A percentile compares a stretch with the other conserved stretches of the same genome.
Conservation (phyloP, 2,329 filamentous ascomycete species). For the Grosmannia clavigera region DNA sequence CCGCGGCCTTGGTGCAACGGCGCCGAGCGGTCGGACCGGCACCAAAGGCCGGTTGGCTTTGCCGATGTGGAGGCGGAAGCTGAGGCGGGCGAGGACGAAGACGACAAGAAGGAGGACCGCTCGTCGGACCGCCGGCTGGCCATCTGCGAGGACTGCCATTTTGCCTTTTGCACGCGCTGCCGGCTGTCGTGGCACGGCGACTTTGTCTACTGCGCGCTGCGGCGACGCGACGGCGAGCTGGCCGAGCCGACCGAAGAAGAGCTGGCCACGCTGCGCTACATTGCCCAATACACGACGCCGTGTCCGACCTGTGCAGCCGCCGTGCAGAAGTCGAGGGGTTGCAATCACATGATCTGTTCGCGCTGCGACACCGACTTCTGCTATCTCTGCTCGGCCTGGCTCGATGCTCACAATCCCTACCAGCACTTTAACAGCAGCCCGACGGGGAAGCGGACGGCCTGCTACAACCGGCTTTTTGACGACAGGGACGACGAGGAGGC, state of each 20-base stretch:
- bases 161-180: slow-evolving; percentile 71
- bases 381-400: slow-evolving; percentile 84
- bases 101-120: slow-evolving; percentile 7
- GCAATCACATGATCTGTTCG: slow-evolving; percentile 94
- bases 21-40: slow-evolving; percentile 63
- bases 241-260: slow-evolving; percentile 51
- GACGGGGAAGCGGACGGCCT: slow-evolving; percentile 42
- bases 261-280: slow-evolving; percentile 57
- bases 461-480: slow-evolving; percentile 84
- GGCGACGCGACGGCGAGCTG: slow-evolving; percentile 40
- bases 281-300: slow-evolving; percentile 67
- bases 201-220: slow-evolving; percentile 55
- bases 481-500: slow-evolving; percentile 56
- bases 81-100: slow-evolving; percentile 6
- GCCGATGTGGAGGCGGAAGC: slow-evolving; percentile 13
- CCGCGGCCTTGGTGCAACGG: slow-evolving; percentile 88
- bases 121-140: slow-evolving; percentile 41
- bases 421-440: slow-evolving; percentile 67
- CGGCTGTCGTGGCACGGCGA: slow-evolving; percentile 85
- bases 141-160: slow-evolving; percentile 78
- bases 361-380: slow-evolving; percentile 89
- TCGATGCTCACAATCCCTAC: slow-evolving; percentile 72
- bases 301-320: slow-evolving; percentile 82
- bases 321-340: slow-evolving; percentile 82
- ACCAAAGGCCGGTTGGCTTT: slow-evolving; percentile 45